Base-by-base conservation (phyloP, 1,139 yeast genomes). In the Pichia sp. region DNA sequence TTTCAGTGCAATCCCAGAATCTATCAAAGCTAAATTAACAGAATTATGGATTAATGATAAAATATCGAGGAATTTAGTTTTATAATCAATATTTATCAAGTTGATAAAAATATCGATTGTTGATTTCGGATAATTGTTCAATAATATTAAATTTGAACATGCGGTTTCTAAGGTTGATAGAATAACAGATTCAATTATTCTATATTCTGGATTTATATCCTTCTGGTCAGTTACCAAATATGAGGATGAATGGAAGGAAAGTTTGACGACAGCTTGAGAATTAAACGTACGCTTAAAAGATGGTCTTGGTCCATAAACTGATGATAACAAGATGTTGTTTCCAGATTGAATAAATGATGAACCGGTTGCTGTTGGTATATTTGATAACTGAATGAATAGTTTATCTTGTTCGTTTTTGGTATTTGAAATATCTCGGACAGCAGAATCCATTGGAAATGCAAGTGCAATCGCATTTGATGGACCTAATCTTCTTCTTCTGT, bases 261-360 rank as follows among this genome's bases (percentile, higher is more conserved):
- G 50, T 37, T 61, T 57, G 30, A 63, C 42, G n/a, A 46, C 51
- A 4, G 65, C 65, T 44, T 57, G 59, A 8, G 55, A 52, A 30
- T 57, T 60, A 37, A 63, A 63, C 5, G 54, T 52, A 40, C 55
- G 56, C 8, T 58, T 57, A 40, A 62, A 59, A 22, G 85, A 81
- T 7, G 97, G 96, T 55, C 92, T 74, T 12, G 97, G 97, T 0
- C 97, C 97, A 65, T 83, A 87, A 0, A 90, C 83, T 1, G 89
- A 76, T 1, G 83, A 82, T 52, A 84, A 80, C 8, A 89, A 68
- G 38, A 81, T 73, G 29, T 79, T 77, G 45, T 74, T 75, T 16
- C 77, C 84, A 13, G 76, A 72, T 64, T 90, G 97, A 36, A 87
- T 63, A 58, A 83, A 85, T 13, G 94, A 77, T 11, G 96, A 87